Evolutionary conservation across 148 eudicot species (phyloP).

Genomic region (Polygonum maritimum): DNA sequence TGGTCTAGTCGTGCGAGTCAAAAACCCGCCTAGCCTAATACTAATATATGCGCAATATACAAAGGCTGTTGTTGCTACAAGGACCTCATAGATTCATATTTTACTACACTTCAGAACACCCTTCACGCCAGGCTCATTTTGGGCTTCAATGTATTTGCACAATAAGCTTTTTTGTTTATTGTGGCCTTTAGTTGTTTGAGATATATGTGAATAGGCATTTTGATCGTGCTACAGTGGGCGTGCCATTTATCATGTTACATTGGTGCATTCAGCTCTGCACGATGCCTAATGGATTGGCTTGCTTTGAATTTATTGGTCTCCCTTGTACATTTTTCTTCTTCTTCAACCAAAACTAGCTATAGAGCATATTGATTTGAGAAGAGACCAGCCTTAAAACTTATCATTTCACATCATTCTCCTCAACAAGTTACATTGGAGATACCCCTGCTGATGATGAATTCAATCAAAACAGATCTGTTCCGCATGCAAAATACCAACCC

Average conservation of each 20-base stretch:
- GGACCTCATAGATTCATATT: too few species aligned
- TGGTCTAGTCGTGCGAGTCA: slow-evolving; percentile 42
- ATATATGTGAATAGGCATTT: neutral
- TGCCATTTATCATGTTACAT: neutral
- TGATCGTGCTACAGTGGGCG: neutral
- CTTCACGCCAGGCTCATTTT: neutral
- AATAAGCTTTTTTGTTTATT: neutral
- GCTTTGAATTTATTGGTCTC: neutral
- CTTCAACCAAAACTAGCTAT: neutral
- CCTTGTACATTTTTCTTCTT: neutral
- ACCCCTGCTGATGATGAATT: too few species aligned
- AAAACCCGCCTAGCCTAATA: slow-evolving; percentile 11
- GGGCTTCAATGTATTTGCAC: neutral
- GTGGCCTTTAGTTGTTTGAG: neutral
- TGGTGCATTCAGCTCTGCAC: neutral
- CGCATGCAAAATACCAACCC: too few species aligned
- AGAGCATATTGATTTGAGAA: neutral
- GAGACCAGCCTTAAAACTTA: neutral
- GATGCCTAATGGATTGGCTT: neutral
- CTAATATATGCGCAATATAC: neutral
- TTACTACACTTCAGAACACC: too few species aligned
- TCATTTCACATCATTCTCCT: neutral
- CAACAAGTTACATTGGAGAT: too few species aligned
- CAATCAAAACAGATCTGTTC: too few species aligned
- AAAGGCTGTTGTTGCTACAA: neutral